A percentile compares a stretch with the other conserved stretches of the same genome.
Evolutionary conservation across 306 rosid species (phyloP).

Genomic region (Rubus idaeus): DNA sequence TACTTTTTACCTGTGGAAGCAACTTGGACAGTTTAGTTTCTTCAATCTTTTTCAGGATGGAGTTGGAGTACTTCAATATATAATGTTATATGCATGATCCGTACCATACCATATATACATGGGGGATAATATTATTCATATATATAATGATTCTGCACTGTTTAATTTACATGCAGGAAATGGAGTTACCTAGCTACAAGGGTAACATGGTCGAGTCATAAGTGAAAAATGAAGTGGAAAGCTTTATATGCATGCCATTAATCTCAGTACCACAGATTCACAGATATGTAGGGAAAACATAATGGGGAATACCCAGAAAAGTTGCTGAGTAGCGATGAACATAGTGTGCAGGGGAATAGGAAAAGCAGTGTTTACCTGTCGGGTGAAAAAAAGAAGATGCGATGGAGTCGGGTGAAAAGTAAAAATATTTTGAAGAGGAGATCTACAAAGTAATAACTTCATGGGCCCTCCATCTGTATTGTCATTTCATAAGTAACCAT

Average conservation of each 20-base stretch:
- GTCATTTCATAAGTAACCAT: not conserved
- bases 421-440: not conserved
- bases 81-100: not conserved
- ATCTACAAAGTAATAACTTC: not conserved
- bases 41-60: not conserved
- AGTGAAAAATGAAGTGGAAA: not conserved
- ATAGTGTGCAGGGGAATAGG: not conserved
- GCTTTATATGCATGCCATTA: not conserved
- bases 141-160: not conserved
- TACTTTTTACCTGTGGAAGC: not conserved
- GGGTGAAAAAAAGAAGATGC: not conserved
- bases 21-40: not conserved
- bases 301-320: not conserved
- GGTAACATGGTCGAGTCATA: not conserved
- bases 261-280: not conserved
- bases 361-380: slow-evolving; percentile 2
- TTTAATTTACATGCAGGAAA: not conserved
- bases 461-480: not conserved
- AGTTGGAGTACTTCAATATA: not conserved
- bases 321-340: not conserved
- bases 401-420: not conserved
- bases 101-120: not conserved
- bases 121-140: not conserved
- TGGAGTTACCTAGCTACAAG: not conserved
- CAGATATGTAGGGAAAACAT: not conserved